These are phyloP conservation scores for Westerdykella aurantiaca DNA, from an alignment of 2,329 filamentous ascomycete species.

Conservation along the genomic window DNA sequence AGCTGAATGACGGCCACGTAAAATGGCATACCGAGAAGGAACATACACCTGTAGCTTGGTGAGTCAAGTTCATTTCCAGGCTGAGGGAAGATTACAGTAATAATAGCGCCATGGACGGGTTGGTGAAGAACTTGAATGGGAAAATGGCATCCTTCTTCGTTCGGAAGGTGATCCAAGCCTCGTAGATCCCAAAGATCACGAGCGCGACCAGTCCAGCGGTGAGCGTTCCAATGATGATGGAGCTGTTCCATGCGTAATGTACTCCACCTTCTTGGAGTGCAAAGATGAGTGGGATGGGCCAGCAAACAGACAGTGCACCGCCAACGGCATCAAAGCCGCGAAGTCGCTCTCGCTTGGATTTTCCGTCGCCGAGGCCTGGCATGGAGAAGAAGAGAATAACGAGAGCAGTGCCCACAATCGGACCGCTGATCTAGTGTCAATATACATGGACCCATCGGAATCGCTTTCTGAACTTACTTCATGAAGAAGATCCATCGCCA, in stretches of 20 bases:
- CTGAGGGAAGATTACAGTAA: conserved; percentile 14
- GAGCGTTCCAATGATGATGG: conserved; percentile 26
- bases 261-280: conserved; percentile 27
- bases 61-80: neutral
- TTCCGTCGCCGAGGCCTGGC: conserved; percentile 20
- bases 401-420: conserved; percentile 19
- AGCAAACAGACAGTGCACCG: conserved; percentile 24
- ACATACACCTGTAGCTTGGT: conserved; percentile 13
- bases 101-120: conserved; percentile 17
- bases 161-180: conserved; percentile 22
- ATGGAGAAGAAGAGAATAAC: conserved; percentile 22
- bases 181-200: conserved; percentile 22
- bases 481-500: conserved; percentile 48
- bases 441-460: neutral
- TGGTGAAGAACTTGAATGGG: conserved; percentile 22
- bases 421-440: conserved; percentile 12
- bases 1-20: conserved; percentile 26
- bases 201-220: conserved; percentile 20
- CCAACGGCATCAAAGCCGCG: conserved; percentile 24
- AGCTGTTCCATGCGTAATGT: conserved; percentile 18
- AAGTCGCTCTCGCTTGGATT: conserved; percentile 23
- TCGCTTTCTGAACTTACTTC: conserved; percentile 32
- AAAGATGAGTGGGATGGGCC: conserved; percentile 30
- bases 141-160: conserved; percentile 24
- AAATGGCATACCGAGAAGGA: conserved; percentile 27